Evolutionary conservation across 768 basidiomycete genomes (phyloP), one percentile per base, ranked within the genome.

Genomic region (Inosperma sp.): DNA sequence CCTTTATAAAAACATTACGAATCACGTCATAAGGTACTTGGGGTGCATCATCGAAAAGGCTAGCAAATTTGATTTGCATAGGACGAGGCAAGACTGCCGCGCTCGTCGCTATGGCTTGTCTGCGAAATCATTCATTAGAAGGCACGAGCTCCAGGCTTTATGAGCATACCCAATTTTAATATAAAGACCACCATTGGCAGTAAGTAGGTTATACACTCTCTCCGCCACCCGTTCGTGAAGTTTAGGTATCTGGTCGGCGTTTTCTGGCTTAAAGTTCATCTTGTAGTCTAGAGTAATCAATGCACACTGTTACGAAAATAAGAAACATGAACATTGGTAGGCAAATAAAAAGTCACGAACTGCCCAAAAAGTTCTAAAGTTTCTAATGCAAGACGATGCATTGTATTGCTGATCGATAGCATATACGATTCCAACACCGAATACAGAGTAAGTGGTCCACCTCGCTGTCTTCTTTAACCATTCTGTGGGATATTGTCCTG

Each of bases 21-120:
- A 94, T 75, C 47, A 80, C 79, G 1, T 77, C 71, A 62, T 86
- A 90, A 5, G 88, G 81, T 2, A 95, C 82, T 57, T 87, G 86
- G 0, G 93, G 93, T 0, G 93, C 92, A 40, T 88, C 83, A 57
- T 95, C 94, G 58, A 94, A 94, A 2, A 96, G 75, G 51, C 78
- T 82, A 2, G 82, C 78, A 59, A 96, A 93, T 50, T 86, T 88
- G 59, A 80, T 75, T 60, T 92, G 84, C 70, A 93, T 86, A 5
- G 92, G 82, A 51, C 77, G 79, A 0, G 93, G 94, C 6, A 97
- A 77, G 1, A 95, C 65, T 0, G 87, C 87, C 4, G 91, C 85
- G 68, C 94, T 94, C 9, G 88, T 85, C 6, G 85, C 92, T 53
- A 91, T 82, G 4, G 83, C 82, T 66, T 90, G 89, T 4, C 86